A percentile compares a stretch with the other conserved stretches of the same genome.
Evolutionary conservation across 164 flowering plant species (phyloP).

Genomic region (Stephania japonica): DNA sequence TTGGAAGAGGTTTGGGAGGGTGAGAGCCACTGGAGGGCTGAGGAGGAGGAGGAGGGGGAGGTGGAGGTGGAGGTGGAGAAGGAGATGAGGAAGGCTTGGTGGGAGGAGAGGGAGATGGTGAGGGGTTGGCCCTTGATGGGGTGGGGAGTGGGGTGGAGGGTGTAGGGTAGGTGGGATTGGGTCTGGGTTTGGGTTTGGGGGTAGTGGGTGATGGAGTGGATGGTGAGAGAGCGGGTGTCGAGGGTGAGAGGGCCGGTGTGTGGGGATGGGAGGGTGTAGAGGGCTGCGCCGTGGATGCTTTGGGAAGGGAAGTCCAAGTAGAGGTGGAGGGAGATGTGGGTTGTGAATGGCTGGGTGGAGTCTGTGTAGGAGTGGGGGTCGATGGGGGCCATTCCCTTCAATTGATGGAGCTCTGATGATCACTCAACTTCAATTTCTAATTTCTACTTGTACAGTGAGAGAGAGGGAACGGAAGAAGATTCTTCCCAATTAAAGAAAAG

Average conservation of each 20-base stretch:
- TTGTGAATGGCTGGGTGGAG: slow-evolving; percentile 69
- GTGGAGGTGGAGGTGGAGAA: slow-evolving; percentile 53
- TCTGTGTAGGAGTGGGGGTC: slow-evolving; percentile 94
- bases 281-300: slow-evolving; percentile 58
- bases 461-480: no score
- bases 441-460: no score
- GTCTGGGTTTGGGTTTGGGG: slow-evolving; percentile 51
- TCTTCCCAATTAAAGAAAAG: no score
- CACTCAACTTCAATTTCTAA: no score
- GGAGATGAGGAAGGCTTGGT: slow-evolving; percentile 39
- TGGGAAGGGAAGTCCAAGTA: slow-evolving; percentile 76
- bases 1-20: slow-evolving; percentile 75
- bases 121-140: slow-evolving; percentile 61
- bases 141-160: slow-evolving; percentile 28
- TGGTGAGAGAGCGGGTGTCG: slow-evolving; percentile 71
- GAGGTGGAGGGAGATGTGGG: slow-evolving; percentile 69
- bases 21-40: slow-evolving; percentile 92
- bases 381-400: slow-evolving; percentile 53
- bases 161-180: slow-evolving; percentile 50
- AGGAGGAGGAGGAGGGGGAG: slow-evolving; percentile 59
- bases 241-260: slow-evolving; percentile 61
- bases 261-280: slow-evolving; percentile 52
- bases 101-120: slow-evolving; percentile 42
- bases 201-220: slow-evolving; percentile 39
- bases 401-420: no score